Evolutionary conservation across 2,329 filamentous ascomycete genomes (phyloP), one percentile per base, ranked within the genome.

Genomic region (Lecanosticta acicola): DNA sequence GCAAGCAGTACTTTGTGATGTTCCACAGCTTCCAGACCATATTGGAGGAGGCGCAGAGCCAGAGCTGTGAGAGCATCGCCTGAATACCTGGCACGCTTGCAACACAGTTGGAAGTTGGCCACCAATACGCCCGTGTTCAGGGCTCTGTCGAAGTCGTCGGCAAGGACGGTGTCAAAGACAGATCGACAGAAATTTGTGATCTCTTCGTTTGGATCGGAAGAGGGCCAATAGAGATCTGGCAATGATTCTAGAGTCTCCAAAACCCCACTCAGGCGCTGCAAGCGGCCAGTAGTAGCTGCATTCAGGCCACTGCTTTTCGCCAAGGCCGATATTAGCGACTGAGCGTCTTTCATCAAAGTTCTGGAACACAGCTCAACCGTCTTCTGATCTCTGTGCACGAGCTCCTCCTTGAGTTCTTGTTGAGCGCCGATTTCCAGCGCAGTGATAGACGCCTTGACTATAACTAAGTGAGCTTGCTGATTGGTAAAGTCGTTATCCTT

Each of bases 51-150:
- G 3, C 14, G 24, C 14, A 37, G 21, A 7, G 47, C 43, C 11
- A 43, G 32, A 11, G 20, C 10, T 11, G 39, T 43, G 13, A 43
- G 34, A 5, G 39, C 33, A 11, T n/a, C 9, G 11, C 29, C 29
- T n/a, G 20, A 19, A 18, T 26, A 32, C 4, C 32, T n/a, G 3
- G 33, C 42, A 17, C 20, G 32, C 14, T 39, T 38, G 34, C 42
- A 44, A 18, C 16, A 16, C 3, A 43, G 14, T 16, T 43, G 41
- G 32, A 43, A 43, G n/a, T n/a, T n/a, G n/a, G n/a, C n/a, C n/a
- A n/a, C n/a, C n/a, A n/a, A n/a, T n/a, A n/a, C n/a, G n/a, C n/a
- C n/a, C n/a, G n/a, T n/a, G n/a, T n/a, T n/a, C n/a, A n/a, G n/a
- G n/a, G n/a, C n/a, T n/a, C n/a, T n/a, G n/a, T n/a, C n/a, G n/a